Conservation (phyloP, 2,329 filamentous ascomycete species). For the Bimuria novae-zelandiae region DNA sequence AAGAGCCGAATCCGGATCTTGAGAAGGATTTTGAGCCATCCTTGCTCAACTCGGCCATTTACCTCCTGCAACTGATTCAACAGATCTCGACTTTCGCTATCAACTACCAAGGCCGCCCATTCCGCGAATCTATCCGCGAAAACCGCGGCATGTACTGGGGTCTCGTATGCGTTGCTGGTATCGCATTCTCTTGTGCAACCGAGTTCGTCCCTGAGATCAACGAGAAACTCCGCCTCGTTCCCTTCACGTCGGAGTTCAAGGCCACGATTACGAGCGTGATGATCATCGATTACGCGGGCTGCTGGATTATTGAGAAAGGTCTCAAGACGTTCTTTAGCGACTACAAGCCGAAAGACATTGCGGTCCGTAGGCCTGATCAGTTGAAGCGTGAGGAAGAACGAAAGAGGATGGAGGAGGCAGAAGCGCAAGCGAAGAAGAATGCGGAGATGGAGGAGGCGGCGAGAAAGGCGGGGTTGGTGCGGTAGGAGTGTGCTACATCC, state of each 20-base stretch:
- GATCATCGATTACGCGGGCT: constrained; percentile 83
- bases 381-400: constrained; percentile 73
- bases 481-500: not conserved
- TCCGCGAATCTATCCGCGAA: constrained; percentile 93
- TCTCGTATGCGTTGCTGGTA: constrained; percentile 82
- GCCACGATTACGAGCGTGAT: constrained; percentile 80
- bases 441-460: constrained; percentile 36
- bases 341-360: constrained; percentile 92
- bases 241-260: constrained; percentile 89
- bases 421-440: constrained; percentile 43
- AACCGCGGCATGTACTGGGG: constrained; percentile 99
- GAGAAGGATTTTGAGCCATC: constrained; percentile 94
- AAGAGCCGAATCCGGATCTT: constrained; percentile 73
- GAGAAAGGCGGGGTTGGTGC: constrained; percentile 11
- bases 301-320: constrained; percentile 83
- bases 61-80: constrained; percentile 96
- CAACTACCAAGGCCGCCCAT: constrained; percentile 98
- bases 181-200: constrained; percentile 92
- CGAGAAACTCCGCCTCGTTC: constrained; percentile 87
- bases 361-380: constrained; percentile 83
- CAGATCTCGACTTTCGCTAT: constrained; percentile 99
- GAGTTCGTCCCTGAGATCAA: constrained; percentile 97
- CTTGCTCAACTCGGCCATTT: constrained; percentile 94
- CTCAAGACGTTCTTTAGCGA: constrained; percentile 89
- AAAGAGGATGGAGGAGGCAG: constrained; percentile 61